These are phyloP conservation scores for Ascocoryne sarcoides DNA, from an alignment of 2,329 filamentous ascomycete species.

Conservation along the genomic window DNA sequence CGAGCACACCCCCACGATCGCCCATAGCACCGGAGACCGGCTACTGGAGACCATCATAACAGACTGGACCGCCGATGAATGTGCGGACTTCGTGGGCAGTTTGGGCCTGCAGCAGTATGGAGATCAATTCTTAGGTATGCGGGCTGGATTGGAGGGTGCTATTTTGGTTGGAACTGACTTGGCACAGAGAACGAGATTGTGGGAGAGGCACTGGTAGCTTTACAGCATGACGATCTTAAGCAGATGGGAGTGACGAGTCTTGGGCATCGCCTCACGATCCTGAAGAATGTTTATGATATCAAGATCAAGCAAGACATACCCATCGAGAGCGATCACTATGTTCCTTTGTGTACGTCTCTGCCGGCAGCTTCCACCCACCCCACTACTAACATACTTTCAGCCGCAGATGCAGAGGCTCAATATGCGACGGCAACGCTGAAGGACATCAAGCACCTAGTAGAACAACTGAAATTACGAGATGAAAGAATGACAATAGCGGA, in stretches of 20 bases:
- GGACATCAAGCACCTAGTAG: slow-evolving; percentile 84
- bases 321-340: slow-evolving; percentile 86
- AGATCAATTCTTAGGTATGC: slow-evolving; percentile 70
- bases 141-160: neutral
- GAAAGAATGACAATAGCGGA: slow-evolving; percentile 81
- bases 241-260: slow-evolving; percentile 91
- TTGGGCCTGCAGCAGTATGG: slow-evolving; percentile 78
- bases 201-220: slow-evolving; percentile 78
- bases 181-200: slow-evolving; percentile 81
- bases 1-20: slow-evolving; percentile 74
- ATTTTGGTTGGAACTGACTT: slow-evolving; percentile 22
- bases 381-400: slow-evolving; percentile 38
- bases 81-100: slow-evolving; percentile 76
- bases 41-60: slow-evolving; percentile 68
- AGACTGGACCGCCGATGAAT: slow-evolving; percentile 79
- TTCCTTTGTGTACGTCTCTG: slow-evolving; percentile 68
- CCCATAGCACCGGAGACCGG: slow-evolving; percentile 54
- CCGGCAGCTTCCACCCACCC: neutral
- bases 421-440: slow-evolving; percentile 85
- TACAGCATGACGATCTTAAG: slow-evolving; percentile 89
- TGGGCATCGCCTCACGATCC: slow-evolving; percentile 85
- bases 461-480: slow-evolving; percentile 81
- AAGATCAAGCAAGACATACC: slow-evolving; percentile 91
- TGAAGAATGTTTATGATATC: slow-evolving; percentile 93
- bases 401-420: slow-evolving; percentile 79